Evolutionary conservation across 2,329 filamentous ascomycete genomes (phyloP).

Genomic region (Monosporascus sp.): DNA sequence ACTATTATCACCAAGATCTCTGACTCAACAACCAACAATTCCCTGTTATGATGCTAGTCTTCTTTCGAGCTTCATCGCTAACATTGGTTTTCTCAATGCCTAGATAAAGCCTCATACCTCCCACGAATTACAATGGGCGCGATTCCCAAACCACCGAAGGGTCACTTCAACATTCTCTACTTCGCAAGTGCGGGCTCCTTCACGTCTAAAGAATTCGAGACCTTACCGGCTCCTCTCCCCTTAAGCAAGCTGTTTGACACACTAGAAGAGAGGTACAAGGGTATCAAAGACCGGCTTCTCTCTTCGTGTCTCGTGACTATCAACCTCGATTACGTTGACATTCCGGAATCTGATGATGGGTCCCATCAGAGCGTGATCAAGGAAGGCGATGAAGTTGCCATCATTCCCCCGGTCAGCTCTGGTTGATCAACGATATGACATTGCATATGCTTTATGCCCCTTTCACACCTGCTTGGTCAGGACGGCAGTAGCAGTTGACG

Average conservation of each 20-base stretch:
- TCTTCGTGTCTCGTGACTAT: constrained; percentile 71
- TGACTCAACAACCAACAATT: constrained; percentile 38
- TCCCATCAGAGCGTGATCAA: constrained; percentile 47
- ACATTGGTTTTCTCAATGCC: neutral
- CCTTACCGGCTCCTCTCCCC: constrained; percentile 59
- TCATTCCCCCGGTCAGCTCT: constrained; percentile 84
- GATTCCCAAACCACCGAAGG: constrained; percentile 44
- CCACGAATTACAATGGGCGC: constrained; percentile 25
- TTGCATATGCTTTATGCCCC: neutral
- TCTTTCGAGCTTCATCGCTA: neutral
- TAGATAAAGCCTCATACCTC: neutral
- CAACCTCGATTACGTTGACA: constrained; percentile 75
- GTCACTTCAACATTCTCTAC: constrained; percentile 76
- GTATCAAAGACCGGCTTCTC: constrained; percentile 64
- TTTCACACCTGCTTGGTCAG: neutral
- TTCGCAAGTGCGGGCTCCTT: constrained; percentile 71
- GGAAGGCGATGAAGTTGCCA: constrained; percentile 76
- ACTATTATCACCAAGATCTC: constrained; percentile 66
- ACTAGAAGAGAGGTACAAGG: constrained; percentile 65
- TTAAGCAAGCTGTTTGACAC: constrained; percentile 57
- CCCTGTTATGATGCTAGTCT: constrained; percentile 5
- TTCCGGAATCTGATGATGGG: constrained; percentile 41
- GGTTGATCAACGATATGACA: constrained; percentile 46
- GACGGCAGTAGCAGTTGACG: constrained; percentile 13
- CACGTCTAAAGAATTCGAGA: constrained; percentile 62